Percentiles rank a stretch among this genome's conserved stretches.
Conservation (phyloP, 2,329 filamentous ascomycete genomes). For the Bipolaris sorokiniana region DNA sequence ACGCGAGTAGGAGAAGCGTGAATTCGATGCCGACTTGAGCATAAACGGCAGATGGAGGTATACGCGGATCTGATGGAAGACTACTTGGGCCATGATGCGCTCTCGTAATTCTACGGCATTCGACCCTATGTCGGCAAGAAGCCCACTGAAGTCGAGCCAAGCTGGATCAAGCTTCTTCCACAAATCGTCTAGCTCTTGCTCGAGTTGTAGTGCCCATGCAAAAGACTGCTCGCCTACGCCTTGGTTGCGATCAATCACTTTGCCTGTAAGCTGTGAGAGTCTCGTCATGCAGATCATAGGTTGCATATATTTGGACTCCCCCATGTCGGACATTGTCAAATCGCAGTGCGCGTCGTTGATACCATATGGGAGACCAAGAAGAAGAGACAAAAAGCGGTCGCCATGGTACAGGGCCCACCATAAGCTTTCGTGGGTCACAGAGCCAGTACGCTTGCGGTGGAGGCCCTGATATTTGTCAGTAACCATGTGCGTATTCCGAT, state of each 20-base stretch:
- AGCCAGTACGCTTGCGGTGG: slow-evolving; percentile 46
- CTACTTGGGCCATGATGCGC: slow-evolving; percentile 51
- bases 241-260: slow-evolving; percentile 54
- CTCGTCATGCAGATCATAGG: slow-evolving; percentile 45
- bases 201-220: slow-evolving; percentile 50
- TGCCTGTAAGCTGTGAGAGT: slow-evolving; percentile 49
- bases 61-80: slow-evolving; percentile 54
- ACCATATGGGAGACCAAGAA: slow-evolving; percentile 61
- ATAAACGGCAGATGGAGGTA: slow-evolving; percentile 57
- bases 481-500: background rate
- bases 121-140: slow-evolving; percentile 33
- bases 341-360: slow-evolving; percentile 50
- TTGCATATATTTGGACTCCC: slow-evolving; percentile 34
- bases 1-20: slow-evolving; percentile 49
- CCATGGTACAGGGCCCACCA: slow-evolving; percentile 51
- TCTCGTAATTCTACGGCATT: slow-evolving; percentile 49
- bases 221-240: slow-evolving; percentile 44
- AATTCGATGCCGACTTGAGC: slow-evolving; percentile 47
- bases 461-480: slow-evolving; percentile 42
- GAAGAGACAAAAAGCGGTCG: slow-evolving; percentile 60
- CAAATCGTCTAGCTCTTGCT: slow-evolving; percentile 52
- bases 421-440: slow-evolving; percentile 45
- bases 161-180: slow-evolving; percentile 46
- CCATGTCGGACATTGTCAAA: slow-evolving; percentile 36
- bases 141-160: slow-evolving; percentile 49